These are phyloP conservation scores for Tripterygium wilfordii DNA, from an alignment of 177 flowering plant species.

Conservation along the genomic window DNA sequence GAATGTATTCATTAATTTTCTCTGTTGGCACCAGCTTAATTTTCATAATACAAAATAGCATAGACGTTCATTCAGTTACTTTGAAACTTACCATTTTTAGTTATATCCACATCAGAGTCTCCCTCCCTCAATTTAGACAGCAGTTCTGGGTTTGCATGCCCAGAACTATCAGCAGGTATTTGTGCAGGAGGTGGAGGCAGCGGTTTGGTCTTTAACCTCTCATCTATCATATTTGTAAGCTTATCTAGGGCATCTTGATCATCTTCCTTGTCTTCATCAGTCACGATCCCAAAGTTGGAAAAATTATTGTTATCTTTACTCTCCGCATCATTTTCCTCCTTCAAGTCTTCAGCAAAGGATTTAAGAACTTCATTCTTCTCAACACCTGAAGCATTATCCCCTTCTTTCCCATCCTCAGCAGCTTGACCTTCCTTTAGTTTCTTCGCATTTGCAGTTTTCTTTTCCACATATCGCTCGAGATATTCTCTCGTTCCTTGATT, in stretches of 20 bases:
- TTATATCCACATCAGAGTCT: conserved; percentile 62
- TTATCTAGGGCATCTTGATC: conserved; percentile 76
- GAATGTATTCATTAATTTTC: neutral
- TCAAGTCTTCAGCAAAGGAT: conserved; percentile 35
- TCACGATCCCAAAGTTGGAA: conserved; percentile 75
- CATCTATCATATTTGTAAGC: conserved; percentile 68
- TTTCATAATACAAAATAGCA: no score
- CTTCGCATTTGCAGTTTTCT: conserved; percentile 71
- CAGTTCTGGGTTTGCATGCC: conserved; percentile 45
- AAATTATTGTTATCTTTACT: conserved; percentile 47
- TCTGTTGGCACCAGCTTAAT: no score
- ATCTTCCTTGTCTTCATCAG: conserved; percentile 82
- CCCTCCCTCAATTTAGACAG: conserved; percentile 62
- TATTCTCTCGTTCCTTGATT: conserved; percentile 79
- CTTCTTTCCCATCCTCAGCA: conserved; percentile 41
- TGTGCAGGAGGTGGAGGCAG: conserved; percentile 70
- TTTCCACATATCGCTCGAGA: conserved; percentile 77
- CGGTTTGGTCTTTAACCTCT: conserved; percentile 77
- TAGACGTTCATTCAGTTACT: no score
- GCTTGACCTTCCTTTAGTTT: conserved; percentile 48
- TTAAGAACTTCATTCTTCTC: conserved; percentile 36
- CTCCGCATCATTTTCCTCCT: conserved; percentile 37
- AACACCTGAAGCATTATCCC: conserved; percentile 37
- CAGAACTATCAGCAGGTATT: conserved; percentile 38
- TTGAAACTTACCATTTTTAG: conserved; percentile 59